Base-by-base conservation (phyloP, 192 early-diverging fungal genomes). In the Entophlyctis luteolus region DNA sequence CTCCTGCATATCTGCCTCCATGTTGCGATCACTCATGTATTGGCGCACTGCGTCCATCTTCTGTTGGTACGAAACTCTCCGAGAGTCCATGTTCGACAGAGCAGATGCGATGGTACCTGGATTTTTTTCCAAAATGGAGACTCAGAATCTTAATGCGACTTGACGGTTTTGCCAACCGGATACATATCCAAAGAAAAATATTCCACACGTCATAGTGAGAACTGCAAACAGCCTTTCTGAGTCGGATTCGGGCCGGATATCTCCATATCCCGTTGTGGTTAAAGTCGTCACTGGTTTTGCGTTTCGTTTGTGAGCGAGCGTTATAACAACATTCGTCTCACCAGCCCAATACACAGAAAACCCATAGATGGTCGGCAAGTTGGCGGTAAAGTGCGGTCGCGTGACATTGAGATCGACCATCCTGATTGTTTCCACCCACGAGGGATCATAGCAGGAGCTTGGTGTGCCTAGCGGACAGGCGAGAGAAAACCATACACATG, bases 41-140 rank as follows among this genome's bases (percentile, higher is more conserved):
- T 81, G 79, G 52, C 70, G 72, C 35, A 81, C 73, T 31, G 74
- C 79, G 42, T 75, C 77, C 37, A 81, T 68, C n/a, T 78, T 80
- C 68, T 81, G 79, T 57, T 76, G 77, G 62, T 81, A 81, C 1
- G 67, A 65, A 22, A 81, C 79, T 39, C 79, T 45, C 27, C 77
- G 71, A 18, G 76, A 75, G 47, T 81, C 77, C 77, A 79, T 74
- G 75, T 81, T 81, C 57, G 79, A 81, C n/a, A 81, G 74, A n/a
- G 79, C 76, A 14, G 79, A 81, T 8, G 79, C 77, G 36, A 81
- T 79, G 14, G 79, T 81, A 25, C 71, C 65, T 55, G 20, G n/a
- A n/a, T n/a, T n/a, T 29, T 31, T 65, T 31, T 48, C 32, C n/a
- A 39, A 47, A 2, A 8, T 28, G 10, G 27, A 68, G 20, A 3